Percentiles rank a stretch among this genome's conserved stretches.
phyloP scores from a whole-genome alignment of 108 stramenopile species.

The Cylindrotheca fusiformis region DNA sequence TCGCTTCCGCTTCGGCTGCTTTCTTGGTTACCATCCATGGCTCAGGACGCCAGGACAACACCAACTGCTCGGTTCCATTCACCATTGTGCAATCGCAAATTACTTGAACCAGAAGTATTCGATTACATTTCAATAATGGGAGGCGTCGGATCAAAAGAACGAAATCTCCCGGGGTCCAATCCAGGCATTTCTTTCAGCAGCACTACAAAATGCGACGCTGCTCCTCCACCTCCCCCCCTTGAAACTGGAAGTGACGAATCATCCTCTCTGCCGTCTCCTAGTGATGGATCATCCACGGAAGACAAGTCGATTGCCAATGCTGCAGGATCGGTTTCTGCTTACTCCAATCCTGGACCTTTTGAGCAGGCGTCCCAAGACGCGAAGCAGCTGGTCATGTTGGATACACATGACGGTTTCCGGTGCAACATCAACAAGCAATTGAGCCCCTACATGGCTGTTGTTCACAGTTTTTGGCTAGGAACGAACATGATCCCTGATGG shows the following conservation, averaged over 20 bases:
- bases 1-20: no score
- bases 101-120: no score
- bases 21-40: neutral
- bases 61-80: no score
- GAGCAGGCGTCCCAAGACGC: constrained; percentile 67
- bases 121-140: no score
- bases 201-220: constrained; percentile 11
- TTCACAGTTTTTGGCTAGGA: constrained; percentile 80
- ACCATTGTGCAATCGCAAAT: no score
- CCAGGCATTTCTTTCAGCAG: no score
- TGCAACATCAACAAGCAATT: constrained; percentile 85
- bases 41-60: no score
- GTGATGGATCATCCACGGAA: neutral
- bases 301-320: constrained; percentile 47
- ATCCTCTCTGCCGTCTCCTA: constrained; percentile 4
- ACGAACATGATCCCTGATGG: constrained; percentile 78
- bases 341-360: constrained; percentile 75
- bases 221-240: constrained; percentile 8
- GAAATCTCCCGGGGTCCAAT: no score
- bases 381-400: constrained; percentile 65
- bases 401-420: constrained; percentile 79
- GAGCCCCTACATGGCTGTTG: constrained; percentile 75
- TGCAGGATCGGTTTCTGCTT: constrained; percentile 43
- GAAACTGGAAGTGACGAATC: constrained; percentile 6
- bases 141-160: no score